phyloP scores from a whole-genome alignment of 202 grass and related monocot species.

The Setaria italica region DNA sequence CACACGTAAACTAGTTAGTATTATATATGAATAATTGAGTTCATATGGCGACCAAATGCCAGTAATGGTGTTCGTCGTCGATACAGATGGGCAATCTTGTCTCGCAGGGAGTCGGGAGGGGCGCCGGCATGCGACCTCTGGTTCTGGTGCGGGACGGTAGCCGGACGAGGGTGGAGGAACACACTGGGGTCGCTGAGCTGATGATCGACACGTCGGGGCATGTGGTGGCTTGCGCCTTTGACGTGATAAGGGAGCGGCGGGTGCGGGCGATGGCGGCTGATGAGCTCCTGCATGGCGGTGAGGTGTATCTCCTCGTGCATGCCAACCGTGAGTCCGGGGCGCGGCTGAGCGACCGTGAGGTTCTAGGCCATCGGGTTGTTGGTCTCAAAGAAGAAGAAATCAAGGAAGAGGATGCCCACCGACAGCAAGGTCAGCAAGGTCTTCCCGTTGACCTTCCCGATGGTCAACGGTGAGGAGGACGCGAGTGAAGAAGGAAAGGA shows the following conservation, averaged over 20 bases:
- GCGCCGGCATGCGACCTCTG: background rate
- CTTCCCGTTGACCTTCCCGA: conserved; percentile 33
- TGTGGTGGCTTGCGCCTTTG: conserved; percentile 38
- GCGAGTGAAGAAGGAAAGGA: background rate
- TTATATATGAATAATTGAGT: too few species aligned
- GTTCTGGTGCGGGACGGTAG: conserved; percentile 46
- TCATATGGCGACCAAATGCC: too few species aligned
- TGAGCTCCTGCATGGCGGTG: conserved; percentile 46
- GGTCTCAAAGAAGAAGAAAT: background rate
- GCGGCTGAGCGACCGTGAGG: background rate
- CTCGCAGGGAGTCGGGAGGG: conserved; percentile 27
- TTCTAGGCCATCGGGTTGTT: conserved; percentile 26
- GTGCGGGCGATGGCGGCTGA: conserved; percentile 46
- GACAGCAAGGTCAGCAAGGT: conserved; percentile 5
- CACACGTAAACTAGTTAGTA: too few species aligned
- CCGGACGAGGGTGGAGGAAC: conserved; percentile 14
- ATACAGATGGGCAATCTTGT: conserved; percentile 48
- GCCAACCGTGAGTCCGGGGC: background rate
- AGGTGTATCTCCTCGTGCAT: conserved; percentile 59
- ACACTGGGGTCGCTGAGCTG: conserved; percentile 44
- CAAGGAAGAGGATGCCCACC: background rate
- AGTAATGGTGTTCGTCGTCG: too few species aligned
- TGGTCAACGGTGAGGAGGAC: background rate
- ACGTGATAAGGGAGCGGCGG: conserved; percentile 33
- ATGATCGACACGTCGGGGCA: conserved; percentile 69